Conservation (phyloP, 768 basidiomycete genomes). For the Asterophora parasitica region DNA sequence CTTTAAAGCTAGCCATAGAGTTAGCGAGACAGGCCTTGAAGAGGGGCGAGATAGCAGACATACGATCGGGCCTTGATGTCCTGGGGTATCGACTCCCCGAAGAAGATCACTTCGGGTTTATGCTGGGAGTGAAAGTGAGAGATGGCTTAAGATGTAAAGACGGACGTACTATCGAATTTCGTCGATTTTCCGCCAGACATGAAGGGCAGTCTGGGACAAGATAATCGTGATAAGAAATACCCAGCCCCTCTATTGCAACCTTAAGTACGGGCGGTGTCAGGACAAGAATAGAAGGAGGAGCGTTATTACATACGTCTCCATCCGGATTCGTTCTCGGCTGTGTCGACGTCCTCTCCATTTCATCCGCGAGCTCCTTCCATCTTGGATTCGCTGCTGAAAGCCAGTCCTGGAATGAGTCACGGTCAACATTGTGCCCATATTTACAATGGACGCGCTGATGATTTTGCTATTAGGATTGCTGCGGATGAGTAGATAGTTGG, state of each 20-base stretch:
- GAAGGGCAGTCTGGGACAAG: slow-evolving; percentile 71
- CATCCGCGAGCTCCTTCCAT: slow-evolving; percentile 69
- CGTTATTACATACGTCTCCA: slow-evolving; percentile 62
- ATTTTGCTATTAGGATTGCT: not conserved
- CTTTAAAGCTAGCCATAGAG: slow-evolving; percentile 39
- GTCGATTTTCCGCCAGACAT: slow-evolving; percentile 56
- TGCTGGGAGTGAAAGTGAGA: slow-evolving; percentile 34
- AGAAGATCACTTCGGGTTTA: slow-evolving; percentile 83
- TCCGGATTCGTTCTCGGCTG: slow-evolving; percentile 85
- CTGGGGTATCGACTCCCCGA: slow-evolving; percentile 81
- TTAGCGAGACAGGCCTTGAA: not conserved
- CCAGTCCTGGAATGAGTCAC: slow-evolving; percentile 69
- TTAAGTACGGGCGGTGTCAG: slow-evolving; percentile 21
- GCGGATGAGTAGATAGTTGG: not conserved
- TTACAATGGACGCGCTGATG: slow-evolving; percentile 73
- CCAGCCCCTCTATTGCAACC: slow-evolving; percentile 72
- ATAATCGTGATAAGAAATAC: slow-evolving; percentile 72
- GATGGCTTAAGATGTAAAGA: not conserved
- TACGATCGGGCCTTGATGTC: slow-evolving; percentile 69
- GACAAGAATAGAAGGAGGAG: not conserved
- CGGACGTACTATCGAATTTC: slow-evolving; percentile 52
- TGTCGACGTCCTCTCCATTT: slow-evolving; percentile 51
- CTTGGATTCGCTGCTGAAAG: slow-evolving; percentile 70
- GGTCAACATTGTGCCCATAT: slow-evolving; percentile 61
- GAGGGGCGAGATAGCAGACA: slow-evolving; percentile 20